Evolutionary conservation across 257 asterid genomes (phyloP).

Genomic region (Petunia secreta): DNA sequence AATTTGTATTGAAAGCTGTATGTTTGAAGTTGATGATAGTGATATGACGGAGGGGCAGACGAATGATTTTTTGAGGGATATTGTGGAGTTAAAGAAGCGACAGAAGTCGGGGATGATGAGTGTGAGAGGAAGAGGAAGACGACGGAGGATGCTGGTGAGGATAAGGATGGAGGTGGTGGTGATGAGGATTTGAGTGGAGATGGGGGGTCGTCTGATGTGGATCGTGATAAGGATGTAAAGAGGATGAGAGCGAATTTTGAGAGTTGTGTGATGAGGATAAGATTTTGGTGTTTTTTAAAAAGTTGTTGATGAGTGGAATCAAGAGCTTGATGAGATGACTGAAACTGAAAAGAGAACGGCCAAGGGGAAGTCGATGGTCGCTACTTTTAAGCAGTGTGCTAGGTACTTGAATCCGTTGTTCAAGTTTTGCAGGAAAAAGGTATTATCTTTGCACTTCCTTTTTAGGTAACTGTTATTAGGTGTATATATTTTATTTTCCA

Average conservation of each 20-base stretch:
- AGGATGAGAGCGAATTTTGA: slow-evolving; percentile 78
- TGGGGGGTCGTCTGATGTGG: slow-evolving; percentile 67
- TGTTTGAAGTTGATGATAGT: slow-evolving; percentile 82
- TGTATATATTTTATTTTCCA: not conserved
- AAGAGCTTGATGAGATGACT: slow-evolving; percentile 83
- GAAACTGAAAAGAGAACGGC: slow-evolving; percentile 94
- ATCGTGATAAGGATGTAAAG: slow-evolving; percentile 81
- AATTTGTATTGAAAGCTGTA: slow-evolving; percentile 72
- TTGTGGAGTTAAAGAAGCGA: slow-evolving; percentile 87
- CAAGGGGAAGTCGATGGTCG: slow-evolving; percentile 91
- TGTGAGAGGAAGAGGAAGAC: slow-evolving; percentile 80
- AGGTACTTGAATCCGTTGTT: slow-evolving; percentile 86
- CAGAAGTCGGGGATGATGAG: slow-evolving; percentile 84
- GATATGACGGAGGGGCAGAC: slow-evolving; percentile 99
- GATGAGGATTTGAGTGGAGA: slow-evolving; percentile 86
- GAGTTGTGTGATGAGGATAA: slow-evolving; percentile 93
- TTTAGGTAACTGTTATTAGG: not conserved
- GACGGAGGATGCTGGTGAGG: slow-evolving; percentile 69
- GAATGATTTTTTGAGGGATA: slow-evolving; percentile 84
- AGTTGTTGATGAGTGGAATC: slow-evolving; percentile 89
- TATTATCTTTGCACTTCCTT: not conserved
- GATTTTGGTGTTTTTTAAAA: slow-evolving; percentile 94
- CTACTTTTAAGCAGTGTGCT: slow-evolving; percentile 95
- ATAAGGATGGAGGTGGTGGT: slow-evolving; percentile 76
- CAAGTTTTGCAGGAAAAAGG: slow-evolving; percentile 98